phyloP scores from a whole-genome alignment of 1,139 yeast species.

The Candida sanyaensis region DNA sequence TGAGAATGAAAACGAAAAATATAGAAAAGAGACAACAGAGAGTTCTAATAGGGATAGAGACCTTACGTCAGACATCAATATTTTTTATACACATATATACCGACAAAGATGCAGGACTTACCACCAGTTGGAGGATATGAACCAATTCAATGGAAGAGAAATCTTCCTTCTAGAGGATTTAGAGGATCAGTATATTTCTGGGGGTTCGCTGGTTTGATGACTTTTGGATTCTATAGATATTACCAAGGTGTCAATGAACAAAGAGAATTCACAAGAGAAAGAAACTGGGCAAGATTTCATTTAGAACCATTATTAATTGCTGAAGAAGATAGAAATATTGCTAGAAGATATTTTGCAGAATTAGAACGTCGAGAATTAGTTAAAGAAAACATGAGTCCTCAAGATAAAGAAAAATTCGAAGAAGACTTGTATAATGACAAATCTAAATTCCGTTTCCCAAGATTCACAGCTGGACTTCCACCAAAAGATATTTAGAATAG shows the following conservation, averaged over 20 bases:
- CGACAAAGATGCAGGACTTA: slow-evolving; percentile 64
- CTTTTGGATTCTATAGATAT: slow-evolving; percentile 72
- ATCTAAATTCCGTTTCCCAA: slow-evolving; percentile 48
- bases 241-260: slow-evolving; percentile 74
- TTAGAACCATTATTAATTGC: slow-evolving; percentile 77
- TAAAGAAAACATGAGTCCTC: slow-evolving; percentile 45
- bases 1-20: not conserved
- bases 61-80: too few species aligned
- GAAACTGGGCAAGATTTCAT: slow-evolving; percentile 74
- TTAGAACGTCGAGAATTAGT: slow-evolving; percentile 65
- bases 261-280: slow-evolving; percentile 75
- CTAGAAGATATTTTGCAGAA: slow-evolving; percentile 71
- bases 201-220: slow-evolving; percentile 62
- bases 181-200: slow-evolving; percentile 73
- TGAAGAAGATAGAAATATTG: slow-evolving; percentile 78
- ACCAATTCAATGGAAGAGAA: slow-evolving; percentile 87
- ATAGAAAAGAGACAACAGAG: not conserved
- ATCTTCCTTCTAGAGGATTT: slow-evolving; percentile 83
- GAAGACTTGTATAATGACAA: slow-evolving; percentile 48
- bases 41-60: not conserved
- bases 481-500: slow-evolving; percentile 19
- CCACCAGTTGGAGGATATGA: slow-evolving; percentile 90
- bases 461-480: slow-evolving; percentile 43
- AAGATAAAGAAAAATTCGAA: slow-evolving; percentile 42
- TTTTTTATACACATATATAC: not conserved